phyloP scores from a whole-genome alignment of 306 rosid species.

The Pueraria montana region DNA sequence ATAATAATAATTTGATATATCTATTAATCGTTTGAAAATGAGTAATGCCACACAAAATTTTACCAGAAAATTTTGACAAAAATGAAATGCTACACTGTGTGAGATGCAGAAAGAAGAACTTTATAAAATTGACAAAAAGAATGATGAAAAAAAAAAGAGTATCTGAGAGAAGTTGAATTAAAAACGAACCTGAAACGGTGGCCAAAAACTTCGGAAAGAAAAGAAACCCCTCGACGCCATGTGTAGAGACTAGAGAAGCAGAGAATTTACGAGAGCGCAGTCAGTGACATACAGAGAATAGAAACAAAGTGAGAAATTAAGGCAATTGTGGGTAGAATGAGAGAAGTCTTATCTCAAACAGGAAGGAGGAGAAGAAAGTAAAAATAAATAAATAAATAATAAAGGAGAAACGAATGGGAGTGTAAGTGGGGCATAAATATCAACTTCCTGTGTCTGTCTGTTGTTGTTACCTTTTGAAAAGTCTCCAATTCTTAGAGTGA shows the following conservation, averaged over 20 bases:
- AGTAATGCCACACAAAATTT: not conserved
- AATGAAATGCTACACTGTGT: not conserved
- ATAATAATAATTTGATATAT: not conserved
- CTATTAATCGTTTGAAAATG: not conserved
- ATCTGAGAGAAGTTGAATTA: conserved; percentile 43
- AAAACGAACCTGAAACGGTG: conserved; percentile 53
- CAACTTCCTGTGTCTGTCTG: not conserved
- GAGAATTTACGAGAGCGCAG: conserved; percentile 1
- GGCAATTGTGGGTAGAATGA: not conserved
- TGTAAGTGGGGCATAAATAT: conserved; percentile 22
- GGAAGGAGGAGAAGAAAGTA: not conserved
- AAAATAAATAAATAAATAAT: no score
- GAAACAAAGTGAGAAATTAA: conserved; percentile 18
- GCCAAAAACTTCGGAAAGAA: conserved; percentile 40
- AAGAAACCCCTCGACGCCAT: conserved; percentile 51
- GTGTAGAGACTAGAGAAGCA: not conserved
- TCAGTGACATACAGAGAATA: conserved; percentile 12
- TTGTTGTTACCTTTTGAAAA: conserved; percentile 35
- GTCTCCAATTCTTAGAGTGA: not conserved
- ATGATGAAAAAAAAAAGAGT: no score
- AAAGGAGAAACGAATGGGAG: not conserved
- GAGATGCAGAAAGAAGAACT: not conserved
- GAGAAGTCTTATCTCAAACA: conserved; percentile 48
- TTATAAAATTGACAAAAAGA: not conserved
- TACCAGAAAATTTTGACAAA: not conserved